Evolutionary conservation across 2,329 filamentous ascomycete species (phyloP).

Genomic region (Ophiostoma perfectum): DNA sequence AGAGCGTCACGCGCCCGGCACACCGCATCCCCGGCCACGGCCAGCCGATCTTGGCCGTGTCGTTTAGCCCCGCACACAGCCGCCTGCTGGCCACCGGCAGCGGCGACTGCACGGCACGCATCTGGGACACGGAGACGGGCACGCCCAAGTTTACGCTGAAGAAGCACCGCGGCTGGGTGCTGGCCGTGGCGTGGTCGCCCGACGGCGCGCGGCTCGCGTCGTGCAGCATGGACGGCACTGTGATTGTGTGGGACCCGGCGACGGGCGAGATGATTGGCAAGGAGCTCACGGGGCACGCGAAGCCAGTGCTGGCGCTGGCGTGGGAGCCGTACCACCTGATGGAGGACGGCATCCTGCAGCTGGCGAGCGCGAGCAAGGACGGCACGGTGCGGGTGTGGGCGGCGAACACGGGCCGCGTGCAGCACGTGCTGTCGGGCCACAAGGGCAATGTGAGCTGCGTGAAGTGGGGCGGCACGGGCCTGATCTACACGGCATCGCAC

Average conservation of each 20-base stretch:
- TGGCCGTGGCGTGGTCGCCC: slow-evolving; percentile 81
- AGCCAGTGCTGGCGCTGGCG: slow-evolving; percentile 79
- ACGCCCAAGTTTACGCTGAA: slow-evolving; percentile 81
- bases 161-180: slow-evolving; percentile 84
- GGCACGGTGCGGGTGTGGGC: slow-evolving; percentile 84
- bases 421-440: slow-evolving; percentile 81
- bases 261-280: slow-evolving; percentile 69
- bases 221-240: slow-evolving; percentile 86
- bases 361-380: slow-evolving; percentile 88
- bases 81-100: slow-evolving; percentile 78
- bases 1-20: slow-evolving; percentile 83
- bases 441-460: slow-evolving; percentile 86
- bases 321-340: slow-evolving; percentile 95
- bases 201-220: slow-evolving; percentile 78
- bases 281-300: slow-evolving; percentile 75
- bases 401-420: slow-evolving; percentile 68
- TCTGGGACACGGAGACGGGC: slow-evolving; percentile 94
- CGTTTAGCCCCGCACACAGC: slow-evolving; percentile 77
- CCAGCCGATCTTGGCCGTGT: slow-evolving; percentile 77
- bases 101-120: slow-evolving; percentile 82
- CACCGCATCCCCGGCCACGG: slow-evolving; percentile 87
- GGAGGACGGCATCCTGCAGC: slow-evolving; percentile 62
- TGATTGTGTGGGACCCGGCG: slow-evolving; percentile 82
- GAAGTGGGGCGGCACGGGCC: slow-evolving; percentile 85
- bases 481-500: slow-evolving; percentile 78